Conservation (phyloP, 2,329 filamentous ascomycete genomes). For the Coniosporium uncinatum region DNA sequence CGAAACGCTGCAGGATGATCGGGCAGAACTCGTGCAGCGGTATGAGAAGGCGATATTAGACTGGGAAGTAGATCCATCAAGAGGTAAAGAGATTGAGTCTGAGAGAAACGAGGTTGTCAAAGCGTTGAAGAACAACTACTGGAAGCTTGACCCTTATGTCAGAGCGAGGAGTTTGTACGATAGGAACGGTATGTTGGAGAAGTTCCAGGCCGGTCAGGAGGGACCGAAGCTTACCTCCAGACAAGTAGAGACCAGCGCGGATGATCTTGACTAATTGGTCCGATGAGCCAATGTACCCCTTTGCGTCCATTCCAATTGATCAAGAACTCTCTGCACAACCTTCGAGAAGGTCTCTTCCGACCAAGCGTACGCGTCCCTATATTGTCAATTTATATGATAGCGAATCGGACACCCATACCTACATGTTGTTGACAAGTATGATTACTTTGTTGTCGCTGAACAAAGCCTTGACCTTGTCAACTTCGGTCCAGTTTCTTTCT, state of each 20-base stretch:
- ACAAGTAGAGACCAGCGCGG: conserved; percentile 16
- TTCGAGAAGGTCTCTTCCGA: no score
- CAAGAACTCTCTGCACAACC: no score
- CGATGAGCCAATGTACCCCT: no score
- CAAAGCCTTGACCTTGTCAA: no score
- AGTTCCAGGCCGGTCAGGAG: background rate
- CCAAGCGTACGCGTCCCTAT: no score
- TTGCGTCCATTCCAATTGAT: no score
- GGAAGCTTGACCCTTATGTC: conserved; percentile 83
- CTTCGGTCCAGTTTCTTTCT: no score
- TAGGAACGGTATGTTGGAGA: conserved; percentile 54
- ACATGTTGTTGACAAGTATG: no score
- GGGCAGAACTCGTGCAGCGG: conserved; percentile 60
- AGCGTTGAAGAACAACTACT: conserved; percentile 71
- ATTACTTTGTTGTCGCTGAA: no score
- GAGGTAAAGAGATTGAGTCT: conserved; percentile 31
- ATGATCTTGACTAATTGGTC: conserved; percentile 24
- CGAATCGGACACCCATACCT: no score
- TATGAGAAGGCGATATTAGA: conserved; percentile 70
- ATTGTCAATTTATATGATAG: no score
- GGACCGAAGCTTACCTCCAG: background rate
- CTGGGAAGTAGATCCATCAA: no score
- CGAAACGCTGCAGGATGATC: conserved; percentile 56
- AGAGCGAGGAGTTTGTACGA: conserved; percentile 84
- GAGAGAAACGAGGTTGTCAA: conserved; percentile 58